Conservation (phyloP, 2,329 filamentous ascomycete species). For the Diplodia intermedia region DNA sequence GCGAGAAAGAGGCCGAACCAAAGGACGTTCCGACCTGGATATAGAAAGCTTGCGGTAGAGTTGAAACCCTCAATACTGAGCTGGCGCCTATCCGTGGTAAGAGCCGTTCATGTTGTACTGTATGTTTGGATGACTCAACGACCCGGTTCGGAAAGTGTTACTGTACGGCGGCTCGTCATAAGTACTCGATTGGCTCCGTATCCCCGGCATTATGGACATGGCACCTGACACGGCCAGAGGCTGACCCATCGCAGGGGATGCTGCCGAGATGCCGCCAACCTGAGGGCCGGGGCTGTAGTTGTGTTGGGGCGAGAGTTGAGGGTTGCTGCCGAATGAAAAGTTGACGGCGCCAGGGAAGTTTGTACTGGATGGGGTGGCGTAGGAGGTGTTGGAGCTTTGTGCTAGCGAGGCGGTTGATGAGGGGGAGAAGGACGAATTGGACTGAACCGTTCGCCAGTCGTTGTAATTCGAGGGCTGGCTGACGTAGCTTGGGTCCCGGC, state of each 20-base stretch:
- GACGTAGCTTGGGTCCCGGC: constrained; percentile 30
- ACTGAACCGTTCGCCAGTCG: constrained; percentile 28
- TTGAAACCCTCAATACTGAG: constrained; percentile 2
- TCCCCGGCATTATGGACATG: constrained; percentile 27
- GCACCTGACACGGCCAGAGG: constrained; percentile 3
- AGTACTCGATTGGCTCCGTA: constrained; percentile 14
- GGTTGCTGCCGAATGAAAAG: constrained; percentile 27
- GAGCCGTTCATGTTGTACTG: constrained; percentile 24
- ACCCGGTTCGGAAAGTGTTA: constrained; percentile 24
- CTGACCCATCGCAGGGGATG: constrained; percentile 27
- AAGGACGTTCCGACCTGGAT: constrained; percentile 11
- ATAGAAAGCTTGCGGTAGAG: background rate
- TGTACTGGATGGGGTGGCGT: constrained; percentile 22
- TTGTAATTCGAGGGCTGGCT: constrained; percentile 28
- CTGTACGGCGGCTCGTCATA: constrained; percentile 28
- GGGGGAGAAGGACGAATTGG: constrained; percentile 26
- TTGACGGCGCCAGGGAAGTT: constrained; percentile 30
- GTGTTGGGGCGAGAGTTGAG: constrained; percentile 25
- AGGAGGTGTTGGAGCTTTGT: constrained; percentile 26
- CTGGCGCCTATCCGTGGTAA: constrained; percentile 20
- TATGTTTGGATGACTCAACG: constrained; percentile 28
- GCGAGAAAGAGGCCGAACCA: constrained; percentile 17
- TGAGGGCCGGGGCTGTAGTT: constrained; percentile 27
- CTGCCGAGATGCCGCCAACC: constrained; percentile 25
- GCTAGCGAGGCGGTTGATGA: constrained; percentile 28